phyloP scores from a whole-genome alignment of 495 filamentous ascomycete species.

The Cryomyces minteri region DNA sequence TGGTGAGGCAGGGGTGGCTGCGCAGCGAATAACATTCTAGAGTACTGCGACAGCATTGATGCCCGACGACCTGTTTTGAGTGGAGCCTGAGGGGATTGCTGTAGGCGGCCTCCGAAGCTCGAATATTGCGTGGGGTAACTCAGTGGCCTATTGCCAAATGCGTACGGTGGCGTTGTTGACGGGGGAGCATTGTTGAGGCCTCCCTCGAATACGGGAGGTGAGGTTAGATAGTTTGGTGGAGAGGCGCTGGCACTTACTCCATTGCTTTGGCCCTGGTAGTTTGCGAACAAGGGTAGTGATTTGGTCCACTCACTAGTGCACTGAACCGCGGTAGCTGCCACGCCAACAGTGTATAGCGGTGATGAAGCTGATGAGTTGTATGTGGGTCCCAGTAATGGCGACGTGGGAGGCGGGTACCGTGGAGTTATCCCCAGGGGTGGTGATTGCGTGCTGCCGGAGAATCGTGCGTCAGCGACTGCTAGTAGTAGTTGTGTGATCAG shows the following conservation, averaged over 20 bases:
- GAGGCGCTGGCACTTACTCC: background rate
- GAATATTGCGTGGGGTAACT: background rate
- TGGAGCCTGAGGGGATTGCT: background rate
- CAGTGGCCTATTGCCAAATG: background rate
- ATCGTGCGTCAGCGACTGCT: background rate
- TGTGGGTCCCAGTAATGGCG: background rate
- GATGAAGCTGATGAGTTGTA: background rate
- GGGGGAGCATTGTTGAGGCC: background rate
- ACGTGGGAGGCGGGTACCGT: background rate
- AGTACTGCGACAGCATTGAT: background rate
- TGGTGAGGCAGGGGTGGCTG: constrained; percentile 64
- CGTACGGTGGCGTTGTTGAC: background rate
- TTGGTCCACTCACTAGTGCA: background rate
- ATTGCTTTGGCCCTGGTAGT: background rate
- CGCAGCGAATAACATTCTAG: background rate
- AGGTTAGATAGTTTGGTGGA: background rate
- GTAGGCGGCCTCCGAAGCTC: background rate
- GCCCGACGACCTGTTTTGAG: background rate
- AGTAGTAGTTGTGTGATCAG: background rate
- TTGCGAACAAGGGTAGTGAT: background rate
- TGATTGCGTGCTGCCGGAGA: background rate
- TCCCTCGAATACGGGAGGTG: background rate
- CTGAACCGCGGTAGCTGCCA: background rate
- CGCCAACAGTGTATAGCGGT: background rate
- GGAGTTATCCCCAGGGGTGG: background rate